Evolutionary conservation across 202 grass and related monocot species (phyloP).

Genomic region (Elaeis oleifera): DNA sequence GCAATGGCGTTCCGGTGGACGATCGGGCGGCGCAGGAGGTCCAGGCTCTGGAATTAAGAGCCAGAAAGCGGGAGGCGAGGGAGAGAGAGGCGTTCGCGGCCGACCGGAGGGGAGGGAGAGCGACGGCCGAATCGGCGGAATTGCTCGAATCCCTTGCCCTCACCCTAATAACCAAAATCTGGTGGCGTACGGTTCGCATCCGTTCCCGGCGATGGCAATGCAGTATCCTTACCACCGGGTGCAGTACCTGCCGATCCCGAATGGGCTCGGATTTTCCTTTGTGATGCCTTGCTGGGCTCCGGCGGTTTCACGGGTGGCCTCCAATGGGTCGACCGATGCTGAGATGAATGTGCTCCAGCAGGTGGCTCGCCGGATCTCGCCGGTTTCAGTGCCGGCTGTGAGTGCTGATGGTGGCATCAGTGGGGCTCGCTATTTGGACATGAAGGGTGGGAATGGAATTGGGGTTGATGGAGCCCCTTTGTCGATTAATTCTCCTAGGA

Average conservation of each 20-base stretch:
- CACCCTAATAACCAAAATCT: background rate
- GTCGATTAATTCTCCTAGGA: background rate
- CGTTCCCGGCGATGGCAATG: background rate
- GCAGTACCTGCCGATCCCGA: background rate
- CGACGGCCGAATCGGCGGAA: no score
- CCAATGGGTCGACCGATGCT: background rate
- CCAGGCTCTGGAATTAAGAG: background rate
- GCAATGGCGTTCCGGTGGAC: background rate
- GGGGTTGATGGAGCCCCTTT: background rate
- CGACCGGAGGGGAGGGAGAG: background rate
- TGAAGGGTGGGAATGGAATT: slow-evolving; percentile 4
- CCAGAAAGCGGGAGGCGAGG: slow-evolving; percentile 5
- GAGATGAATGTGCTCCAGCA: background rate
- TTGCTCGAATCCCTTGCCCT: background rate
- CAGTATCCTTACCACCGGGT: background rate
- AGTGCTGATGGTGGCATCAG: background rate
- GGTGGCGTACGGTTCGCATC: background rate
- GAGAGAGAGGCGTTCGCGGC: background rate
- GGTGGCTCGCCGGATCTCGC: background rate
- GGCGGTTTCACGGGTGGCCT: background rate
- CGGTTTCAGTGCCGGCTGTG: background rate
- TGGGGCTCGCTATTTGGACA: background rate
- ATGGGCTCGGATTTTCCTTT: slow-evolving; percentile 1
- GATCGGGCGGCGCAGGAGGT: background rate
- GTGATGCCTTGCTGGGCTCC: slow-evolving; percentile 14